Evolutionary conservation across 352 stramenopile species (phyloP).

Genomic region (Thalassiosira exigua): DNA sequence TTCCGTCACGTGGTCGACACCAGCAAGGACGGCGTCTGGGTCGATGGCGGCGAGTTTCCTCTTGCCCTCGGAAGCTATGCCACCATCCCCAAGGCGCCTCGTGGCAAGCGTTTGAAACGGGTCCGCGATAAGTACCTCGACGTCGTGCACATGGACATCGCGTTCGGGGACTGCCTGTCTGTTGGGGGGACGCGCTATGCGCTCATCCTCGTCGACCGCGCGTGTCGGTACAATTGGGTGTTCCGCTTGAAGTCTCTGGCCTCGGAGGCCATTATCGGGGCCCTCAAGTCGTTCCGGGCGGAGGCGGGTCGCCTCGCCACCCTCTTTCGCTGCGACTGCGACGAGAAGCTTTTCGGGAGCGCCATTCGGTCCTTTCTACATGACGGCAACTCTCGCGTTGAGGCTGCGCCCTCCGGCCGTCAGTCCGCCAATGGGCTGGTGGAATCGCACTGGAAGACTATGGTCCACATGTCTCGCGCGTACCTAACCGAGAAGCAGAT

Average conservation of each 20-base stretch:
- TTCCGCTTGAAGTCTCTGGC: slow-evolving; percentile 15
- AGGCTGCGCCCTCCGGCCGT: slow-evolving; percentile 14
- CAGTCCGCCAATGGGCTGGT: slow-evolving; percentile 41
- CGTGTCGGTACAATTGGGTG: slow-evolving; percentile 32
- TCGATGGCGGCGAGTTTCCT: neutral
- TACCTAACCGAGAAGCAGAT: slow-evolving; percentile 42
- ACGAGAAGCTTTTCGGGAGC: slow-evolving; percentile 26
- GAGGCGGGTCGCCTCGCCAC: slow-evolving; percentile 22
- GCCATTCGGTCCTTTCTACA: neutral
- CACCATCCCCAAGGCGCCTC: slow-evolving; percentile 10
- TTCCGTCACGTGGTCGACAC: slow-evolving; percentile 7
- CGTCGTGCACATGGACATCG: slow-evolving; percentile 32
- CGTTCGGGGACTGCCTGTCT: slow-evolving; percentile 24
- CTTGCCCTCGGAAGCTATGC: slow-evolving; percentile 16
- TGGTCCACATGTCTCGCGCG: slow-evolving; percentile 24
- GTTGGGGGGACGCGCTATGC: slow-evolving; percentile 17
- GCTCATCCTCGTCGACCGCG: slow-evolving; percentile 34
- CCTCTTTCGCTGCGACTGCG: slow-evolving; percentile 26
- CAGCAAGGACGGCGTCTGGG: neutral
- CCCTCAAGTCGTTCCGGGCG: slow-evolving; percentile 17
- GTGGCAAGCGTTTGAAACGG: neutral
- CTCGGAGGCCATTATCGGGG: slow-evolving; percentile 1
- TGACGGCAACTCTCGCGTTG: slow-evolving; percentile 8
- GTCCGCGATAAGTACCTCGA: slow-evolving; percentile 6
- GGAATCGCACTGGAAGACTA: slow-evolving; percentile 29